Evolutionary conservation across 495 filamentous ascomycete species (phyloP).

Genomic region (Jackrogersella multiformis): DNA sequence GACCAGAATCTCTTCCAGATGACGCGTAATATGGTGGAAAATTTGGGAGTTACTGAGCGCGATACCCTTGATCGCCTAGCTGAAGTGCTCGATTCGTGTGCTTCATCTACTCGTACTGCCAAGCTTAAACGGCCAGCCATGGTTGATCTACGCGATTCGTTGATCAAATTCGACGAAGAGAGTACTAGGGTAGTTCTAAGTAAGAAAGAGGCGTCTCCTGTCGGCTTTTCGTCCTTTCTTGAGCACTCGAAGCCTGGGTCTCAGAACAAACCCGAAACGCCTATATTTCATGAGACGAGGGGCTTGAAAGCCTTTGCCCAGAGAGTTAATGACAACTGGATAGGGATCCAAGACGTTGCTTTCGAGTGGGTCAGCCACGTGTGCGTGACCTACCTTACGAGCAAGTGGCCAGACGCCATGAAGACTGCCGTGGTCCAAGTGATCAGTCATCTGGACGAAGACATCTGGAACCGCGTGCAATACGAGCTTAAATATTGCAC

Average conservation of each 20-base stretch:
- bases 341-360: constrained; percentile 68
- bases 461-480: constrained; percentile 64
- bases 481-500: constrained; percentile 52
- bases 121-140: constrained; percentile 53
- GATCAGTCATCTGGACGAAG: constrained; percentile 73
- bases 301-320: constrained; percentile 66
- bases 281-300: constrained; percentile 64
- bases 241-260: constrained; percentile 76
- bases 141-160: constrained; percentile 53
- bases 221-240: constrained; percentile 74
- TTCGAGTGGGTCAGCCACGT: constrained; percentile 73
- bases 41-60: constrained; percentile 67
- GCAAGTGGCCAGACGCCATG: constrained; percentile 75
- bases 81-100: constrained; percentile 63
- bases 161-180: constrained; percentile 55
- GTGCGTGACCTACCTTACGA: constrained; percentile 66
- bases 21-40: constrained; percentile 70
- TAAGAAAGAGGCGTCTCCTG: constrained; percentile 52
- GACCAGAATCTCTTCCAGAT: constrained; percentile 81
- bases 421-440: constrained; percentile 76
- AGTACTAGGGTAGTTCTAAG: constrained; percentile 52
- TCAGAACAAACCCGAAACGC: constrained; percentile 59
- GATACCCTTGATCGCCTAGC: constrained; percentile 59
- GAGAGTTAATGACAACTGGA: constrained; percentile 62
- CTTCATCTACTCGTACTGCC: constrained; percentile 53